Conservation (phyloP, 2,329 filamentous ascomycete species). For the Fusarium longipes region DNA sequence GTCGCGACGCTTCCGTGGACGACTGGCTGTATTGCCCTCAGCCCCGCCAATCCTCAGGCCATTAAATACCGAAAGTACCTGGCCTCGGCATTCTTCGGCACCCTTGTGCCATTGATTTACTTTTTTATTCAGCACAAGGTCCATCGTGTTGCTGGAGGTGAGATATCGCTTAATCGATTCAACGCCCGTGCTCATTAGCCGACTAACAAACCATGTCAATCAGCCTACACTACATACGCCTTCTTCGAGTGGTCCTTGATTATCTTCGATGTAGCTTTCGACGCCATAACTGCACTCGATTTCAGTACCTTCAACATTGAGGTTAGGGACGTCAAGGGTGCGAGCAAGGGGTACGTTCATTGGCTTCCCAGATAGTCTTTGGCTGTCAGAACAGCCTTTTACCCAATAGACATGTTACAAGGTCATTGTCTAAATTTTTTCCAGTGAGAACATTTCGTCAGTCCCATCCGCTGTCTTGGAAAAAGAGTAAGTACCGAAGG, state of each 20-base stretch:
- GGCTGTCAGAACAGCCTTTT: slow-evolving; percentile 41
- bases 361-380: slow-evolving; percentile 87
- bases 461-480: slow-evolving; percentile 67
- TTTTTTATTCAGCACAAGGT: slow-evolving; percentile 99
- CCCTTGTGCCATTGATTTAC: slow-evolving; percentile 89
- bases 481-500: slow-evolving; percentile 73
- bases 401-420: slow-evolving; percentile 48
- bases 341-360: slow-evolving; percentile 98
- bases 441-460: slow-evolving; percentile 61
- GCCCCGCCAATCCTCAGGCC: slow-evolving; percentile 83
- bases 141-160: slow-evolving; percentile 92
- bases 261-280: slow-evolving; percentile 94
- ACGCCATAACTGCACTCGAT: slow-evolving; percentile 92
- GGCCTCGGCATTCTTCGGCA: slow-evolving; percentile 87
- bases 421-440: slow-evolving; percentile 54
- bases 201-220: slow-evolving; percentile 25
- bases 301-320: slow-evolving; percentile 90
- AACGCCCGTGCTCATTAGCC: slow-evolving; percentile 1
- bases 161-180: slow-evolving; percentile 47
- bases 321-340: slow-evolving; percentile 87
- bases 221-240: slow-evolving; percentile 96
- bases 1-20: slow-evolving; percentile 97
- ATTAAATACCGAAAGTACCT: slow-evolving; percentile 91
- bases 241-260: slow-evolving; percentile 99
- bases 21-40: slow-evolving; percentile 86